A percentile compares a stretch with the other conserved stretches of the same genome.
Evolutionary conservation across 108 stramenopile species (phyloP).

Genomic region (Skeletonema costatum): DNA sequence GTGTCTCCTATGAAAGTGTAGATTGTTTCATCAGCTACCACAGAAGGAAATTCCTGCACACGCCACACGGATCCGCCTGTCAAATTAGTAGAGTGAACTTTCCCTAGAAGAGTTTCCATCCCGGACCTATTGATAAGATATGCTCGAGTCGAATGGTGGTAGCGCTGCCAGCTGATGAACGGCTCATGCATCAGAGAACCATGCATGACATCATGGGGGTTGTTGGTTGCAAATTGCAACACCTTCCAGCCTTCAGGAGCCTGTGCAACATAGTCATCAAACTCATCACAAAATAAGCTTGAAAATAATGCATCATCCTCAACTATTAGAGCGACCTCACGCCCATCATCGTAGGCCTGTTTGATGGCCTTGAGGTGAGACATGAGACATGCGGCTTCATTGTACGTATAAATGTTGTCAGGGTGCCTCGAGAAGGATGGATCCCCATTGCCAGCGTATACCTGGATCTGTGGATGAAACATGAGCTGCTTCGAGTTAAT

Average conservation of each 20-base stretch:
- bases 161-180: no score
- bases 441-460: not conserved
- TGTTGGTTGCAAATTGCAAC: not conserved
- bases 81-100: not conserved
- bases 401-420: no score
- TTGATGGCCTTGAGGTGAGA: no score
- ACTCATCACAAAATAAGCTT: not conserved
- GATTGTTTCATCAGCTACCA: not conserved
- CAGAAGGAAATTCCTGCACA: not conserved
- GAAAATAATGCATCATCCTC: not conserved
- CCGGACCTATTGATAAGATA: slow-evolving; percentile 2
- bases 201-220: not conserved
- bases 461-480: not conserved
- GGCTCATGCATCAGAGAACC: not conserved
- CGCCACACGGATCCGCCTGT: no score
- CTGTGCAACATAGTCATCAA: no score
- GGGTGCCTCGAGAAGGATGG: no score
- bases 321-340: not conserved
- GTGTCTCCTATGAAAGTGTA: not conserved
- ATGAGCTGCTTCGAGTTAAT: not conserved
- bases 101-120: not conserved
- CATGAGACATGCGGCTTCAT: no score
- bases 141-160: not conserved
- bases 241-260: not conserved
- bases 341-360: not conserved